Conservation (phyloP, 2,329 filamentous ascomycete species). For the Fusarium transvaalense region DNA sequence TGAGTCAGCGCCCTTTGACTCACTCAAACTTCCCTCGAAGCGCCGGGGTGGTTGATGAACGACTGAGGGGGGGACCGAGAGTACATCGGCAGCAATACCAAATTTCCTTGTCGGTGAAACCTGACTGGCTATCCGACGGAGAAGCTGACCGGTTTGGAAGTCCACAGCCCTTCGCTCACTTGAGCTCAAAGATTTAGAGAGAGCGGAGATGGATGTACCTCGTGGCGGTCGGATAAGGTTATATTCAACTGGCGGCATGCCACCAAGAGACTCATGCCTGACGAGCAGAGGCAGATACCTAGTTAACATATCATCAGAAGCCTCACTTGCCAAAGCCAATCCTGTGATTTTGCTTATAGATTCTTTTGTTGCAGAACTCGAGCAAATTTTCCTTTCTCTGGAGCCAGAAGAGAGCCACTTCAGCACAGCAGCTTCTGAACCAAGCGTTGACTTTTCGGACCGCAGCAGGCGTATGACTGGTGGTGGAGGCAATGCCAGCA, state of each 20-base stretch:
- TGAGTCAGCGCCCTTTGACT: constrained; percentile 50
- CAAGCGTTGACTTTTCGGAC: constrained; percentile 59
- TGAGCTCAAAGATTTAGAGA: constrained; percentile 51
- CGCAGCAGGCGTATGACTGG: constrained; percentile 60
- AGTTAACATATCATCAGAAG: constrained; percentile 40
- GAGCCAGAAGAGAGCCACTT: constrained; percentile 57
- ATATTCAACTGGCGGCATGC: constrained; percentile 55
- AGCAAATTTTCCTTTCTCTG: constrained; percentile 27
- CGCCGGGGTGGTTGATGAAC: constrained; percentile 29
- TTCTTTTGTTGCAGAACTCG: constrained; percentile 12
- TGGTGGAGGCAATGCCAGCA: constrained; percentile 59
- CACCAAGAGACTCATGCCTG: constrained; percentile 52
- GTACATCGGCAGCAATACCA: constrained; percentile 53
- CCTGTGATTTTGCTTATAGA: constrained; percentile 1
- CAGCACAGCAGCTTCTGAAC: constrained; percentile 60
- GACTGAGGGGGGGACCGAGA: constrained; percentile 40
- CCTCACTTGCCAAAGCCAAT: constrained; percentile 2
- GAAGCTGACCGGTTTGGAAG: constrained; percentile 61
- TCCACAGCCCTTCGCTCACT: constrained; percentile 57
- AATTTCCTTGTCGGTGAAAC: constrained; percentile 63
- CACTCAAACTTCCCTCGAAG: constrained; percentile 43
- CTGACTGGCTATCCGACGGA: constrained; percentile 59
- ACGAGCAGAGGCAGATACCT: constrained; percentile 58
- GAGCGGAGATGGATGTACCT: constrained; percentile 56
- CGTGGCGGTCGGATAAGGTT: constrained; percentile 57